Evolutionary conservation across 139 green algal species (phyloP).

Genomic region (Haematococcus lacustris): DNA sequence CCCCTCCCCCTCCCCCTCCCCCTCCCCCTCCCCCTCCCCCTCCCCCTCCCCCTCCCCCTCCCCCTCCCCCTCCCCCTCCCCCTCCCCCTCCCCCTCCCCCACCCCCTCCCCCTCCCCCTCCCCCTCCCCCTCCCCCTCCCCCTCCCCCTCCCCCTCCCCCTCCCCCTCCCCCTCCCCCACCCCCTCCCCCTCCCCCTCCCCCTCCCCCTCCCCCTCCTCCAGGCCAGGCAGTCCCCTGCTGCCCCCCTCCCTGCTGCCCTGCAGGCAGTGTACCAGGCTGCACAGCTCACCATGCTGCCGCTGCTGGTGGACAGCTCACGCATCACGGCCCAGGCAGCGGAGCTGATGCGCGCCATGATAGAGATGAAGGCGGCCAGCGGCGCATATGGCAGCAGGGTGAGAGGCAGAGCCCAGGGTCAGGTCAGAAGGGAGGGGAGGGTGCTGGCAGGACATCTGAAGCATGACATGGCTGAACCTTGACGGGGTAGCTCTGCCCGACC

Average conservation of each 20-base stretch:
- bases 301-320: slow-evolving; percentile 58
- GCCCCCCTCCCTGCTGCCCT: background rate
- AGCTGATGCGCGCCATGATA: slow-evolving; percentile 38
- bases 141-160: too few relatives aligned
- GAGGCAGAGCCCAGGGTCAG: too few relatives aligned
- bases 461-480: background rate
- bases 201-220: background rate
- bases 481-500: background rate
- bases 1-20: too few relatives aligned
- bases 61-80: too few relatives aligned
- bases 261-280: background rate
- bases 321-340: slow-evolving; percentile 21
- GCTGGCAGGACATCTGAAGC: background rate
- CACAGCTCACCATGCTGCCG: slow-evolving; percentile 58
- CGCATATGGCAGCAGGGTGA: too few relatives aligned
- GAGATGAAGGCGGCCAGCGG: slow-evolving; percentile 40
- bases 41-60: too few relatives aligned
- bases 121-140: too few relatives aligned
- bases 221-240: background rate
- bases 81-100: too few relatives aligned
- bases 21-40: too few relatives aligned
- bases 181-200: too few relatives aligned
- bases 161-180: too few relatives aligned
- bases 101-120: too few relatives aligned
- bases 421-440: background rate